Base-by-base conservation (phyloP, 108 stramenopile species). In the Thalassiosira profunda region DNA sequence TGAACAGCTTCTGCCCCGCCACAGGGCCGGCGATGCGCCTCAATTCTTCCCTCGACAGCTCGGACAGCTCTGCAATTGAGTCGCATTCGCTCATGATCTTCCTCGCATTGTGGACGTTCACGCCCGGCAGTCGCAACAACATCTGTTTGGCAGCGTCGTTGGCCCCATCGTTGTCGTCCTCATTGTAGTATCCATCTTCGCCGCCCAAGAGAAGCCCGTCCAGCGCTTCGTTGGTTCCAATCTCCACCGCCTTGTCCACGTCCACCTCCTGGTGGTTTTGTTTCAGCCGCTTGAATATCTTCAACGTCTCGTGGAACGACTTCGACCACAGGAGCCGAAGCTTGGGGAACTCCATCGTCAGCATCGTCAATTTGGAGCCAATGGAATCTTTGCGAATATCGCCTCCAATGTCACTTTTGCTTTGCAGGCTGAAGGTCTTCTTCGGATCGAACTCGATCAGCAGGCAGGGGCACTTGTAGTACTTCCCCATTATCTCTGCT, bases 401-500 rank as follows among this genome's bases (percentile, higher is more conserved):
- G 20, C 83, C 63, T 1, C 90, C 84, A 1, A 98, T 47, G 24
- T 97, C 95, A 55, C 84, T 82, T 5, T 84, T 42, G 41, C 87
- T 90, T 48, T 92, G 92, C 30, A 99, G 61, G 28, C 85, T 73
- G 57, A 99, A 98, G 6, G 95, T 86, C 57, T 97, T 96, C 21
- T 84, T 80, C 18, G 94, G 91, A 37, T 97, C 88, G 72, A 98
- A 95, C 45, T 99, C 99, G 60, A 99, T 97, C 12, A 99, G 71
- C 10, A 99, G 71, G 34, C 76, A 76, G 6, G 98, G 97, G 34
- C 72, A 70, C 65, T 87, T 84, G 90, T 99, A 99, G 51, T 96
- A 70, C 58, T 96, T 91, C 17, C 61, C 75, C 98, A 99, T 99
- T 7, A 90, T 70, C 42, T 96, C 95, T 5, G 86, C 95, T 84